These are phyloP conservation scores for Phialophora tarda DNA, from an alignment of 2,329 filamentous ascomycete genomes.

Conservation along the genomic window DNA sequence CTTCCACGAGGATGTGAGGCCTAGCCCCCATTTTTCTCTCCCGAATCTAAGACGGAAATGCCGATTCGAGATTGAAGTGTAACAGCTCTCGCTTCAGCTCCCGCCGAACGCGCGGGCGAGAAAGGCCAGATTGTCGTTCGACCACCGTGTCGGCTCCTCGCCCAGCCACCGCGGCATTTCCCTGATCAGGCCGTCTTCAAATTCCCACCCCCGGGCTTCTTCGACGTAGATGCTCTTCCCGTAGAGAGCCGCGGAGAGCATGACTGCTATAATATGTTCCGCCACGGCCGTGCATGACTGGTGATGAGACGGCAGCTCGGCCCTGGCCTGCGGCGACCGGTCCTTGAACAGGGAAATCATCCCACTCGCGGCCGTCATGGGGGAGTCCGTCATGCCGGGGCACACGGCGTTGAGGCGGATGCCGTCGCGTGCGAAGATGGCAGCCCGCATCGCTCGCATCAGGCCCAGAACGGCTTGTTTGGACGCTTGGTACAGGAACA, in stretches of 20 bases:
- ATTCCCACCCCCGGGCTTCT: conserved; percentile 52
- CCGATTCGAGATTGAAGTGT: no score
- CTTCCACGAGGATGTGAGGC: no score
- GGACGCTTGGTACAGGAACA: conserved; percentile 54
- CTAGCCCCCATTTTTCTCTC: no score
- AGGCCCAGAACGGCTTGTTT: conserved; percentile 59
- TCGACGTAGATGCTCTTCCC: conserved; percentile 53
- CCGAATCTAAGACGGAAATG: no score
- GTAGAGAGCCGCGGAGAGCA: conserved; percentile 43
- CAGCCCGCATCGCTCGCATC: conserved; percentile 53
- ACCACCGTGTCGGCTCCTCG: conserved; percentile 40
- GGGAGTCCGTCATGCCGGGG: conserved; percentile 43
- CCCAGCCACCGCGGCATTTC: conserved; percentile 53
- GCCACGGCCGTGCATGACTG: conserved; percentile 15
- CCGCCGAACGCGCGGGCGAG: conserved; percentile 4
- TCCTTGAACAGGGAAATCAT: conserved; percentile 48
- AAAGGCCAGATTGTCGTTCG: conserved; percentile 17
- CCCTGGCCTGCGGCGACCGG: not conserved
- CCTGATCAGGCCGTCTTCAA: conserved; percentile 49
- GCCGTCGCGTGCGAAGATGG: conserved; percentile 48
- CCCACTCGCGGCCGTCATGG: conserved; percentile 45
- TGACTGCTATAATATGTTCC: conserved; percentile 14
- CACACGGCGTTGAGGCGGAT: conserved; percentile 53
- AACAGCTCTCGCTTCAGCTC: not conserved
- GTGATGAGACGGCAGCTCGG: conserved; percentile 8